These are phyloP conservation scores for Pugionium dolabratum DNA, from an alignment of 345 rosid genomes.

Conservation along the genomic window DNA sequence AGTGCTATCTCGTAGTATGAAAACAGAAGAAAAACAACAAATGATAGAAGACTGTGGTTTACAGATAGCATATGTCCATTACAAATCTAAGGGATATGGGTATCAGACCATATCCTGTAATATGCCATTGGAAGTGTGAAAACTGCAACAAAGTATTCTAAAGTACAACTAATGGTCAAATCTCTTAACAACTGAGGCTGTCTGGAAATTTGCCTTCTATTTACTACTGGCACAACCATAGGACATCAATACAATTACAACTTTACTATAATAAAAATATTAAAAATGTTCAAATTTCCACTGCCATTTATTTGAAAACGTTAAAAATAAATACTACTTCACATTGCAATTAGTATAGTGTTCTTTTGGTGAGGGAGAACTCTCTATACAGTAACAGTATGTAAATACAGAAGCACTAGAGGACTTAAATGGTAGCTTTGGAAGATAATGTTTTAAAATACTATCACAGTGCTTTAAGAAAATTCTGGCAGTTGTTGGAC, in stretches of 20 bases:
- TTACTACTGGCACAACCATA: constrained; percentile 4
- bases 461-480: constrained; percentile 32
- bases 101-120: too few species aligned
- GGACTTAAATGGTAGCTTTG: constrained; percentile 20
- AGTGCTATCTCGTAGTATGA: constrained; percentile 16
- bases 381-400: constrained; percentile 1
- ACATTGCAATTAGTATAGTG: constrained; percentile 19
- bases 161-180: constrained; percentile 12
- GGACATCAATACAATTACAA: neutral
- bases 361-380: constrained; percentile 8
- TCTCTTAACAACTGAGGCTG: constrained; percentile 5
- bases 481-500: neutral
- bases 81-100: neutral
- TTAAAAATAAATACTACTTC: neutral
- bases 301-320: neutral
- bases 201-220: neutral
- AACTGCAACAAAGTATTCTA: neutral
- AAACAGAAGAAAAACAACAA: too few species aligned
- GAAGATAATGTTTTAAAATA: constrained; percentile 31
- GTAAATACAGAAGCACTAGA: constrained; percentile 25
- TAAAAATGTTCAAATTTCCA: constrained; percentile 12
- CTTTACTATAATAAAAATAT: neutral
- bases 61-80: constrained; percentile 19
- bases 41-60: constrained; percentile 15
- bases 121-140: neutral